Conservation (phyloP, 805 yeast genomes). For the Candida boleticola region DNA sequence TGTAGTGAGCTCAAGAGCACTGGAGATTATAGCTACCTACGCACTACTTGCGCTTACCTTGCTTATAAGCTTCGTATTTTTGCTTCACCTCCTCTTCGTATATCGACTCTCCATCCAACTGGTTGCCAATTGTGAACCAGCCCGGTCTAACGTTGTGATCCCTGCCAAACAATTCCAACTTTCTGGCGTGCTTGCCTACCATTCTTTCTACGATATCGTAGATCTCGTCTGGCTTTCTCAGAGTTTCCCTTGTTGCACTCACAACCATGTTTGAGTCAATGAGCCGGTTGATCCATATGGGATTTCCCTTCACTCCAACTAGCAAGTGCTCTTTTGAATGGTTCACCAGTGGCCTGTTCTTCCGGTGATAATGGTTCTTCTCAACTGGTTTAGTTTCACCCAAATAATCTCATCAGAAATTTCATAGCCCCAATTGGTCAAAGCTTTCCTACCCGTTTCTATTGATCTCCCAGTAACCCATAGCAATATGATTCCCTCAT, state of each 20-base stretch:
- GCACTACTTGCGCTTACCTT: not conserved
- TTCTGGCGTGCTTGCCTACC: conserved; percentile 74
- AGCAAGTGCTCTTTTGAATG: conserved; percentile 90
- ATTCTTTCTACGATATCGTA: conserved; percentile 83
- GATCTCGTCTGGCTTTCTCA: conserved; percentile 86
- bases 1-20: too few species aligned
- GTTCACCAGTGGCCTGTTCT: conserved; percentile 97
- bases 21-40: too few species aligned
- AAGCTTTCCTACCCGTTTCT: conserved; percentile 78
- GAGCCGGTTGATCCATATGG: conserved; percentile 63
- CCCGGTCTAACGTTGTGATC: conserved; percentile 85
- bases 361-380: conserved; percentile 89
- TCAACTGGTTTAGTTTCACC: conserved; percentile 87
- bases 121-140: conserved; percentile 86
- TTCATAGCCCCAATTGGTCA: conserved; percentile 78
- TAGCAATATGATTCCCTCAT: conserved; percentile 76
- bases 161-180: conserved; percentile 87
- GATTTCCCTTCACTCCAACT: conserved; percentile 81
- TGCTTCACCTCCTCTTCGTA: conserved; percentile 55
- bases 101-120: conserved; percentile 58
- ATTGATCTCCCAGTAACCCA: conserved; percentile 97
- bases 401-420: conserved; percentile 81
- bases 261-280: conserved; percentile 77
- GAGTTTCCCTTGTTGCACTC: conserved; percentile 82
- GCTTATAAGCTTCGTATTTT: conserved; percentile 30